Evolutionary conservation across 768 basidiomycete species (phyloP), one percentile per base, ranked within the genome.

Genomic region (Trametes coccinea): DNA sequence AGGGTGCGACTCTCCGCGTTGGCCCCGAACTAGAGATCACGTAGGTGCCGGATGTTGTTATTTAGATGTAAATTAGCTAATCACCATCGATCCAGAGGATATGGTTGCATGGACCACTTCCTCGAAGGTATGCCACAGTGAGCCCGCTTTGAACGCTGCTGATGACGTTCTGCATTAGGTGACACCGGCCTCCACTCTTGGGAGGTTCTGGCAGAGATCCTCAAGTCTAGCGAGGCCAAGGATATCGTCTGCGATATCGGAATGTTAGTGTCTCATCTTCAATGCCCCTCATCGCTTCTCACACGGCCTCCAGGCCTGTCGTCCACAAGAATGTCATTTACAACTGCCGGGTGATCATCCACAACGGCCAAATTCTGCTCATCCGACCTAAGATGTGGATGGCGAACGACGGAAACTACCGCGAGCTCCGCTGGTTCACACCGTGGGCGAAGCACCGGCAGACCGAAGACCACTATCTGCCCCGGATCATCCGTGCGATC

Each of bases 301-400:
- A 16, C 47, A 37, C n/a, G 6, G 6, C 8, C 13, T 17, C 40
- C 61, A 99, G 96, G 96, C 96, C 97, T 1, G 84, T 99, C 56
- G 84, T 89, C 2, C 97, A 99, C 82, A 98, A 98, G 82, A 98
- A 97, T 72, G 94, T 95, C 49, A 95, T 90, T 65, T 98, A 98
- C 78, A 99, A 99, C 71, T 97, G 94, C 73, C 89, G 97, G 17
- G 81, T 98, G 39, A 88, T 98, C 72, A 85, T 95, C 45, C 84
- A 93, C 70, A 81, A 95, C 75, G 81, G 85, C 57, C 84, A 92
- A 76, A 95, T 99, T 61, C 76, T 98, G 0, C 85, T 98, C 64
- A 98, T 99, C 65, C 87, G 97, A 27, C 97, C 97, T 0, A 99
- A 98, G 79, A 95, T 99, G 95, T 99, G 97, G 97, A 80, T 99